Conservation (phyloP, 1,284 basidiomycete genomes). For the Boletus smithii region DNA sequence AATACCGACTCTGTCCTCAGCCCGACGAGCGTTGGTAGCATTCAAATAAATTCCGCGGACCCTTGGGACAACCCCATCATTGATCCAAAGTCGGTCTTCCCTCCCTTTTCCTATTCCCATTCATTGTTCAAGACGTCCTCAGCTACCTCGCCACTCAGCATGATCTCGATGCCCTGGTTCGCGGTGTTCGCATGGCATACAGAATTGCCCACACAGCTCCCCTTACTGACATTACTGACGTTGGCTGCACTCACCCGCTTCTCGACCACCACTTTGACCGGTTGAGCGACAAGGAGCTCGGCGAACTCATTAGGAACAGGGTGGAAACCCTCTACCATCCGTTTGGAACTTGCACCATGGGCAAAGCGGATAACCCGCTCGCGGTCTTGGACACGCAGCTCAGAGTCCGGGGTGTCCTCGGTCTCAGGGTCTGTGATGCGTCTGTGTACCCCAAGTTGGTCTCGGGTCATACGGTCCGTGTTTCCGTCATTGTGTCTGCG, state of each 20-base stretch:
- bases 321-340: conserved; percentile 61
- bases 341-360: conserved; percentile 58
- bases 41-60: conserved; percentile 40
- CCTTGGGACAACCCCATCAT: conserved; percentile 44
- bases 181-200: conserved; percentile 49
- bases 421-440: conserved; percentile 58
- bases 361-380: conserved; percentile 27
- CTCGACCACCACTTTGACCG: conserved; percentile 43
- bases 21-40: conserved; percentile 42
- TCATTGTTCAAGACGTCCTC: neutral
- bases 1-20: conserved; percentile 22
- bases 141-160: conserved; percentile 58
- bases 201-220: conserved; percentile 52
- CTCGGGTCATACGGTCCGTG: conserved; percentile 59
- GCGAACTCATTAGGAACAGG: conserved; percentile 42
- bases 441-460: conserved; percentile 56
- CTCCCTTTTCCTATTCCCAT: neutral
- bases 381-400: conserved; percentile 52
- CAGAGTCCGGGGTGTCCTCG: conserved; percentile 44
- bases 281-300: conserved; percentile 44
- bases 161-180: conserved; percentile 53
- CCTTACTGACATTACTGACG: conserved; percentile 47
- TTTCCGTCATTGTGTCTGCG: neutral
- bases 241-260: conserved; percentile 34
- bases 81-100: conserved; percentile 40